Evolutionary conservation across 345 rosid species (phyloP), one percentile per base, ranked within the genome.

Genomic region (Erysimum cheiranthoides): DNA sequence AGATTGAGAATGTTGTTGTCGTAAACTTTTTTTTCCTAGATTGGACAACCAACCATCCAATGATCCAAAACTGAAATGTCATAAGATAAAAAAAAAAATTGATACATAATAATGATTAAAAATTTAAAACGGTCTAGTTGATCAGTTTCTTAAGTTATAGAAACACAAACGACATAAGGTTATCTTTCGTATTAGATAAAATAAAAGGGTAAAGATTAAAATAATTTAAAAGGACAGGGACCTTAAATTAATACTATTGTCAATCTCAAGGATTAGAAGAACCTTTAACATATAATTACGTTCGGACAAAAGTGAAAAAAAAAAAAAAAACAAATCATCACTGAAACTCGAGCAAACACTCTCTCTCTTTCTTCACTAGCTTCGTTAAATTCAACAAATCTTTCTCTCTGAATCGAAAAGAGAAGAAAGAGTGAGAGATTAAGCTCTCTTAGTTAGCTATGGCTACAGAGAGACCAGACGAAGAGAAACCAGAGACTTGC

Each of bases 401-500:
- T 35, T 40, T 70, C 51, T 38, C 72, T 57, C 36, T 46, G 25
- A 39, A 39, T 51, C 34, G 5, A 53, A 36, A 34, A 34, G 17
- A 42, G 45, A 52, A 61, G 38, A 18, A 16, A 8, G 65, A 27
- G 25, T 21, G 50, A 16, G 28, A 56, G 66, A 31, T 32, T 36
- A 46, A 72, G 68, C 45, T 49, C 10, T 56, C 1, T 21, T 21
- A 21, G 46, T 78, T 31, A 42, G 30, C 30, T 1, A 79, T 79
- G 82, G 60, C 62, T 74, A 39, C 69, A 2, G 76, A 61, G 73
- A 81, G 61, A 76, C 76, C 62, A 10, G 83, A 77, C 25, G 77
- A 72, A 62, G 85, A 78, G 32, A 74, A 73, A 43, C 61, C 50
- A 4, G 76, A 76, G 59, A 58, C 63, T 57, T 36, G 12, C 31